A percentile compares a stretch with the other conserved stretches of the same genome.
Evolutionary conservation across 345 rosid genomes (phyloP).

Genomic region (Eucalyptus virginea): DNA sequence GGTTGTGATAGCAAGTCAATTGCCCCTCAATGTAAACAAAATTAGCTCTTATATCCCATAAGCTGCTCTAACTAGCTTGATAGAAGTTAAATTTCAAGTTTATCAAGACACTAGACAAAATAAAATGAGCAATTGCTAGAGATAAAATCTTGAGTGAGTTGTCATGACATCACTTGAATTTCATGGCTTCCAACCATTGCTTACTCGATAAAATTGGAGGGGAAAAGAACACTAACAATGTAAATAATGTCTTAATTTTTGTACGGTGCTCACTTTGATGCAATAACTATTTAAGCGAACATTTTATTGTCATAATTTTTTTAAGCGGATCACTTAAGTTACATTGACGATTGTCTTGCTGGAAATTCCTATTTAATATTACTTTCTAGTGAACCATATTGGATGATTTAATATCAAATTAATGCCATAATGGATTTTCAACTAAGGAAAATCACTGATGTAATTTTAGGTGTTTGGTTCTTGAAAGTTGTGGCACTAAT

Average conservation of each 20-base stretch:
- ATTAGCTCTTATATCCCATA: not conserved
- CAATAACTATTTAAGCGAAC: too few species aligned
- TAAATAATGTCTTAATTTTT: too few species aligned
- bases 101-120: not conserved
- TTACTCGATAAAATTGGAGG: not conserved
- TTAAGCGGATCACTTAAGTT: not conserved
- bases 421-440: not conserved
- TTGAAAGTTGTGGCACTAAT: not conserved
- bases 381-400: not conserved
- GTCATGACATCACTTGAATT: not conserved
- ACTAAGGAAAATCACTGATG: not conserved
- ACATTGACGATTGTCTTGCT: not conserved
- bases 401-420: not conserved
- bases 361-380: not conserved
- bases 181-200: not conserved
- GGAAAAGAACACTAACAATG: not conserved
- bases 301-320: not conserved
- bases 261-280: too few species aligned
- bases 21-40: not conserved
- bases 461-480: not conserved
- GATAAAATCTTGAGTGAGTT: not conserved
- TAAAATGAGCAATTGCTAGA: not conserved
- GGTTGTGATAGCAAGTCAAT: too few species aligned
- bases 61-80: not conserved
- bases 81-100: not conserved